phyloP scores from a whole-genome alignment of 169 alveolate genomes.

The Plasmodium knowlesi region DNA sequence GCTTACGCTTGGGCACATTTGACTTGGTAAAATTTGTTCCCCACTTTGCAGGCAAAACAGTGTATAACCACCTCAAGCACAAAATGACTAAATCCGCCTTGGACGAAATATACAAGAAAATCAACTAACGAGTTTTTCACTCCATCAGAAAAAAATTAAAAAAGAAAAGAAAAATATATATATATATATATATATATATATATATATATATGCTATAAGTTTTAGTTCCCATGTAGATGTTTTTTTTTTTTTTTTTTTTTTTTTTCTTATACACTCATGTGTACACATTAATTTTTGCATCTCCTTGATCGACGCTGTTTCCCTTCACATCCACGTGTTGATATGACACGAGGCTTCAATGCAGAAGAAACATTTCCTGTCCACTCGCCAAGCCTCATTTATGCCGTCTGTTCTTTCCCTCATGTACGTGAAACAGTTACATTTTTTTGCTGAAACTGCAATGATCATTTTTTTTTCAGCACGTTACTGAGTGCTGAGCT shows the following conservation, averaged over 20 bases:
- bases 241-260: not conserved
- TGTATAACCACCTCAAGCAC: slow-evolving; percentile 60
- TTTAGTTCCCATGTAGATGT: not conserved
- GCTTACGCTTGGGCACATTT: not conserved
- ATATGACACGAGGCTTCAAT: not conserved
- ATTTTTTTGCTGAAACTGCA: not conserved
- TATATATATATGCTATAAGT: not conserved
- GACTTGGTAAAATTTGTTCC: not conserved
- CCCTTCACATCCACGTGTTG: not conserved
- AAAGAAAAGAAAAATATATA: too few relatives aligned
- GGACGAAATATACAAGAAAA: slow-evolving; percentile 38
- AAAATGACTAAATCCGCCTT: slow-evolving; percentile 34
- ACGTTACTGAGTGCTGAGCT: not conserved
- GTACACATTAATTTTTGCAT: not conserved
- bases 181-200: too few relatives aligned
- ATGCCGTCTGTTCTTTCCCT: not conserved
- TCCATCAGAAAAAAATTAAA: not conserved
- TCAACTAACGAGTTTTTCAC: not conserved
- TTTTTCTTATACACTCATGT: not conserved
- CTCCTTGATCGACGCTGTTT: not conserved
- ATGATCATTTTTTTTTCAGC: not conserved
- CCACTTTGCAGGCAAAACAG: slow-evolving; percentile 15
- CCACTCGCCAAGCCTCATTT: not conserved
- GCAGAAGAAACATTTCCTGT: not conserved
- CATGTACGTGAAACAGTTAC: not conserved